Percentiles rank a stretch among this genome's conserved stretches.
Evolutionary conservation across 768 basidiomycete genomes (phyloP).

Genomic region (Auriscalpium microsporum): DNA sequence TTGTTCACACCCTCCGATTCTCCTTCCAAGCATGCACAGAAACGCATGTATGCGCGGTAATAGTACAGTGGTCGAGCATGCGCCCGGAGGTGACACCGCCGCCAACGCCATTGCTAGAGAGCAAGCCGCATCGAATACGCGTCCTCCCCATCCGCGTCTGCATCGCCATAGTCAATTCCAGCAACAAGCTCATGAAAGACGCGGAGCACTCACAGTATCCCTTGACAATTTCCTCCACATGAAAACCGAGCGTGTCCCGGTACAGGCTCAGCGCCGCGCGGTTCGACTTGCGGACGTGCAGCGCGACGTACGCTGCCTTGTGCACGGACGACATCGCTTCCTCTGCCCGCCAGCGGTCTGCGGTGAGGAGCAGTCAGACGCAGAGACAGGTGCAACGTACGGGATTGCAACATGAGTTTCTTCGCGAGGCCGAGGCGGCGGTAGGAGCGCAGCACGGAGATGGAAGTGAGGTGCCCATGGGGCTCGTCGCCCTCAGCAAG

Average conservation of each 20-base stretch:
- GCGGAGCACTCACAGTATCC: constrained; percentile 58
- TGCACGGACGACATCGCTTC: constrained; percentile 89
- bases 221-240: constrained; percentile 77
- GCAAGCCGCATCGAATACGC: constrained; percentile 82
- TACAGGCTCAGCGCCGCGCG: constrained; percentile 85
- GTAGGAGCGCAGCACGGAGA: constrained; percentile 87
- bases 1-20: too few relatives aligned
- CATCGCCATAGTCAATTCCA: not conserved
- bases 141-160: constrained; percentile 91
- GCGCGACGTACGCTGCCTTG: constrained; percentile 71
- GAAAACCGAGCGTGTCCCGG: constrained; percentile 83
- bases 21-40: too few relatives aligned
- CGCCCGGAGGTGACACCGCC: not conserved
- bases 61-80: too few relatives aligned
- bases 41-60: too few relatives aligned
- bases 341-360: constrained; percentile 31
- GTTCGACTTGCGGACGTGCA: constrained; percentile 95
- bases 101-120: constrained; percentile 27
- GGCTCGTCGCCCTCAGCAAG: constrained; percentile 48
- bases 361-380: too few relatives aligned
- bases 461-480: constrained; percentile 94
- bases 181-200: too few relatives aligned
- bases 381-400: constrained; percentile 37
- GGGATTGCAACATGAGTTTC: constrained; percentile 88
- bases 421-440: constrained; percentile 89